Evolutionary conservation across 768 basidiomycete species (phyloP), one percentile per base, ranked within the genome.

Genomic region (Amanita thiersii): DNA sequence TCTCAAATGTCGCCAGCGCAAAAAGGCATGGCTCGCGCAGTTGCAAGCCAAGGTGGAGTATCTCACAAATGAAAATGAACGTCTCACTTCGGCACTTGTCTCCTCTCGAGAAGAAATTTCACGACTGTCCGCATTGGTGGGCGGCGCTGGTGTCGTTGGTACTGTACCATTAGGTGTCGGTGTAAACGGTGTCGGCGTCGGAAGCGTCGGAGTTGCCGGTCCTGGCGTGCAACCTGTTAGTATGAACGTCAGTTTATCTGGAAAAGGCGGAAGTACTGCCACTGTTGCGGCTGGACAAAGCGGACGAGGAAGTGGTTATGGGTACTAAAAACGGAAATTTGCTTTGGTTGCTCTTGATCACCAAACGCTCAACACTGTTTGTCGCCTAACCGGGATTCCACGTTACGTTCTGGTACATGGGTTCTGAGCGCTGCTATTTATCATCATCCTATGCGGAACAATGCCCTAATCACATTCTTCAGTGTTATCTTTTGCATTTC

Each of bases 1-100:
- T 4, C 79, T 98, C 51, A 98, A 98, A 66, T 99, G 96, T 63
- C 90, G 96, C 25, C 96, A 99, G 58, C 86, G 96, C 45, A 99
- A 99, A 65, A 99, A 99, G 62, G 91, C 91, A 3, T 99, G 96
- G 96, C 75, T 98, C 10, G 73, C 81, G 20, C 82, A 87, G 48
- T 71, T 99, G 12, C 96, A 99, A 61, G 78, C 83, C 29, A 93
- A 93, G 55, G 91, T 94, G 62, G 96, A 99, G 58, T 86, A 70
- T 51, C 76, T 99, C 29, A 69, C 74, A n/a, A 79, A 83, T 49
- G 96, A 99, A 64, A 99, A 99, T 63, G 94, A 98, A 59, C 81
- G 89, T 17, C 78, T 99, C 18, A 83, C 87, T 23, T 72, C 77
- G 6, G 91, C 91, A 6, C 80, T 97, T 19, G 81, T 87, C 26